Conservation (phyloP, 371 early-diverging fungal species). For the Aphelidium insulamus region DNA sequence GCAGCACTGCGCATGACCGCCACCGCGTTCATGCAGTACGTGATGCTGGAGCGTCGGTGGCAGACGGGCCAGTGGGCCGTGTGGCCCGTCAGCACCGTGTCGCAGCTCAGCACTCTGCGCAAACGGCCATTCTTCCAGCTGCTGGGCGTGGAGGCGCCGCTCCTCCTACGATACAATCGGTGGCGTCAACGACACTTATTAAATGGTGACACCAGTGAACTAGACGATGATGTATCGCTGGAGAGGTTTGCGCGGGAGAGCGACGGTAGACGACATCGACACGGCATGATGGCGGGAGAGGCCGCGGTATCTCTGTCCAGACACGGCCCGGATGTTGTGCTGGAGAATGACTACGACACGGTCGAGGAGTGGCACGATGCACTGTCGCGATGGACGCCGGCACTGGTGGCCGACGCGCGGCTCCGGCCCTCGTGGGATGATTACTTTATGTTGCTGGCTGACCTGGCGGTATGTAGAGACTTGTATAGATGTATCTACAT, state of each 20-base stretch:
- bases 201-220: constrained; percentile 2
- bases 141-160: constrained; percentile 59
- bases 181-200: constrained; percentile 12
- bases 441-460: constrained; percentile 91
- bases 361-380: constrained; percentile 17
- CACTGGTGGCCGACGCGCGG: constrained; percentile 37
- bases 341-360: not conserved
- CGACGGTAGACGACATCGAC: constrained; percentile 9
- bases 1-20: no score
- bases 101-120: no score
- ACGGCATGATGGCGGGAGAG: not conserved
- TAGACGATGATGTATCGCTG: constrained; percentile 8
- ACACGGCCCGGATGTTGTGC: not conserved
- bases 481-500: constrained; percentile 5
- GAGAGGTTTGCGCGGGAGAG: constrained; percentile 18
- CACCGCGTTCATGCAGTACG: no score
- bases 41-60: no score
- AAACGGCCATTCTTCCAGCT: constrained; percentile 75
- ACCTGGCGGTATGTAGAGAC: constrained; percentile 45
- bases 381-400: no score
- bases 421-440: constrained; percentile 83
- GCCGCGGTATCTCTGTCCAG: not conserved
- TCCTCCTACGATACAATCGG: constrained; percentile 35
- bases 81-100: no score
- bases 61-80: no score